Conservation (phyloP, 1,284 basidiomycete genomes). For the Phylloporus sp. region DNA sequence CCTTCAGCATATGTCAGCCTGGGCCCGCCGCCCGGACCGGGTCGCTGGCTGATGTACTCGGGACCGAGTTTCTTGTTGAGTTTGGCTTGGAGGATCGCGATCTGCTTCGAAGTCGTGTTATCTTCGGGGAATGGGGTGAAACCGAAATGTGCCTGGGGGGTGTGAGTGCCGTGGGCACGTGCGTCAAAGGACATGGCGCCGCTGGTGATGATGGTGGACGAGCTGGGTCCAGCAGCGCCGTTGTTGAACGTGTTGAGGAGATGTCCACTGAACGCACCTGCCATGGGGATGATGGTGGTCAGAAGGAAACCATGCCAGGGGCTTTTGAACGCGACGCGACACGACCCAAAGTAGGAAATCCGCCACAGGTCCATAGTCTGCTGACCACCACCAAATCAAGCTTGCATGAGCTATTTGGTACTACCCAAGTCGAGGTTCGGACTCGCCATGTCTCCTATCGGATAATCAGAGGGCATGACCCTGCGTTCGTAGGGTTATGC, state of each 20-base stretch:
- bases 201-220: constrained; percentile 44
- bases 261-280: constrained; percentile 37
- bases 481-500: too few species aligned
- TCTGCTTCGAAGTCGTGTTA: constrained; percentile 53
- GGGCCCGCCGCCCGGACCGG: constrained; percentile 83
- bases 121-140: constrained; percentile 49
- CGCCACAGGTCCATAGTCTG: neutral
- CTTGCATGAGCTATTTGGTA: too few species aligned
- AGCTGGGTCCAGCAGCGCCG: constrained; percentile 4
- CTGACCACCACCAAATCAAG: too few species aligned
- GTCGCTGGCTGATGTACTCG: constrained; percentile 89
- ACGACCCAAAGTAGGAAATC: neutral
- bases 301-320: constrained; percentile 14
- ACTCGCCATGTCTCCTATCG: too few species aligned
- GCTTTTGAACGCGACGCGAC: neutral
- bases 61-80: constrained; percentile 91
- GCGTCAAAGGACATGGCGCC: constrained; percentile 63
- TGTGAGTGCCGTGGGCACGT: constrained; percentile 51
- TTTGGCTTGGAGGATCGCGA: constrained; percentile 80
- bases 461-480: too few species aligned
- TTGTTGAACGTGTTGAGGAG: constrained; percentile 32
- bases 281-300: constrained; percentile 31
- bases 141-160: constrained; percentile 12
- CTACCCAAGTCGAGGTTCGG: too few species aligned
- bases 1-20: constrained; percentile 97